These are phyloP conservation scores for Ogataea thermomethanolica DNA, from an alignment of 805 yeast species.

Conservation along the genomic window DNA sequence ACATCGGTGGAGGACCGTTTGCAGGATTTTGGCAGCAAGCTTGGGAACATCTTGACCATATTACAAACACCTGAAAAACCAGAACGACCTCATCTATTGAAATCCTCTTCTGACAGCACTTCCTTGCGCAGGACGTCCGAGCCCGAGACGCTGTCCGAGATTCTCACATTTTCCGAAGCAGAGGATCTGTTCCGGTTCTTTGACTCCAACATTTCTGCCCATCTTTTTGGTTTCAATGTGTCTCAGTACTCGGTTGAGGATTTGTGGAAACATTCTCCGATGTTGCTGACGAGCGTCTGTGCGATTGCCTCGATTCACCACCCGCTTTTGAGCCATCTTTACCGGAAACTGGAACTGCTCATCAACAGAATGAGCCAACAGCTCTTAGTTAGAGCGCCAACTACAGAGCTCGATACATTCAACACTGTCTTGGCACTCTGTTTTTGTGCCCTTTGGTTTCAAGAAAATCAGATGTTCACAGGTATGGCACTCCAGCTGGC, in stretches of 20 bases:
- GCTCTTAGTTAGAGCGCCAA: slow-evolving; percentile 35
- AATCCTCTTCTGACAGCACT: slow-evolving; percentile 2
- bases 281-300: slow-evolving; percentile 56
- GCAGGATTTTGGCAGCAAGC: slow-evolving; percentile 37
- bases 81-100: slow-evolving; percentile 2
- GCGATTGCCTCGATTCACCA: slow-evolving; percentile 63
- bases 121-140: neutral
- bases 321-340: slow-evolving; percentile 33
- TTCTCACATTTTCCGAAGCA: slow-evolving; percentile 33
- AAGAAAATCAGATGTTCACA: slow-evolving; percentile 61
- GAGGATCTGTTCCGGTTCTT: slow-evolving; percentile 49
- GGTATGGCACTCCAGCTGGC: slow-evolving; percentile 68
- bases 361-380: slow-evolving; percentile 30
- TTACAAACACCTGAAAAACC: slow-evolving; percentile 24
- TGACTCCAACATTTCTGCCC: slow-evolving; percentile 54
- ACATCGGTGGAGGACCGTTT: slow-evolving; percentile 37
- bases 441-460: slow-evolving; percentile 67
- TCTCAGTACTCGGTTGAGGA: slow-evolving; percentile 45
- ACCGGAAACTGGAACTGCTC: slow-evolving; percentile 26
- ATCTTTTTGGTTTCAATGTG: slow-evolving; percentile 62
- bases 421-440: slow-evolving; percentile 61
- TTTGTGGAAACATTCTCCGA: slow-evolving; percentile 54
- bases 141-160: slow-evolving; percentile 14
- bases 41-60: slow-evolving; percentile 36
- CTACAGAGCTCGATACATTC: slow-evolving; percentile 47